phyloP scores from a whole-genome alignment of 2,329 filamentous ascomycete genomes.

The Amesomyces nigricolor region DNA sequence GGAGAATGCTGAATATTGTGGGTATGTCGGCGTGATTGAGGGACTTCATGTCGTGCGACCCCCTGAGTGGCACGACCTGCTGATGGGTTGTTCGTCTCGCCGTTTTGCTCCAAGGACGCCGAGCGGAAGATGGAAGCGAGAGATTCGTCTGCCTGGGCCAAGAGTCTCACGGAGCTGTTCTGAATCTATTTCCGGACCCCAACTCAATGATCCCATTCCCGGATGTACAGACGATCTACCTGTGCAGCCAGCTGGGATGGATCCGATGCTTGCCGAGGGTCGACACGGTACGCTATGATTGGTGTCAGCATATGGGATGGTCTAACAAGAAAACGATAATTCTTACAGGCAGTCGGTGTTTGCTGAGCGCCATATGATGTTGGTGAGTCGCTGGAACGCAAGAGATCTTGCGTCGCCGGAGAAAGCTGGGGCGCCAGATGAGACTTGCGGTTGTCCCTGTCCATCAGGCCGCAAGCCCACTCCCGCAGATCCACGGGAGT shows the following conservation, averaged over 20 bases:
- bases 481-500: conserved; percentile 90
- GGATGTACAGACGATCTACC: conserved; percentile 43
- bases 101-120: too few relatives aligned
- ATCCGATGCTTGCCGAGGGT: conserved; percentile 48
- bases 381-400: conserved; percentile 59
- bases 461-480: conserved; percentile 92
- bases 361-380: conserved; percentile 44
- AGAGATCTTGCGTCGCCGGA: conserved; percentile 70
- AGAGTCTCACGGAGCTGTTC: background rate
- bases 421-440: conserved; percentile 78
- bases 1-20: conserved; percentile 19
- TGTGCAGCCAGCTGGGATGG: conserved; percentile 42
- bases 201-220: conserved; percentile 47
- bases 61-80: too few relatives aligned
- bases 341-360: conserved; percentile 67
- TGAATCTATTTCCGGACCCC: conserved; percentile 48
- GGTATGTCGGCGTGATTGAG: too few relatives aligned
- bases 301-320: conserved; percentile 49
- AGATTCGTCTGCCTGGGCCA: background rate
- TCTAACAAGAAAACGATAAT: conserved; percentile 58
- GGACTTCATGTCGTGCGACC: too few relatives aligned
- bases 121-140: too few relatives aligned
- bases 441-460: conserved; percentile 90
- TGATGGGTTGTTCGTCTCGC: too few relatives aligned
- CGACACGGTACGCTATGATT: conserved; percentile 40